These are phyloP conservation scores for Podila clonocystis DNA, from an alignment of 192 early-diverging fungal species.

Conservation along the genomic window DNA sequence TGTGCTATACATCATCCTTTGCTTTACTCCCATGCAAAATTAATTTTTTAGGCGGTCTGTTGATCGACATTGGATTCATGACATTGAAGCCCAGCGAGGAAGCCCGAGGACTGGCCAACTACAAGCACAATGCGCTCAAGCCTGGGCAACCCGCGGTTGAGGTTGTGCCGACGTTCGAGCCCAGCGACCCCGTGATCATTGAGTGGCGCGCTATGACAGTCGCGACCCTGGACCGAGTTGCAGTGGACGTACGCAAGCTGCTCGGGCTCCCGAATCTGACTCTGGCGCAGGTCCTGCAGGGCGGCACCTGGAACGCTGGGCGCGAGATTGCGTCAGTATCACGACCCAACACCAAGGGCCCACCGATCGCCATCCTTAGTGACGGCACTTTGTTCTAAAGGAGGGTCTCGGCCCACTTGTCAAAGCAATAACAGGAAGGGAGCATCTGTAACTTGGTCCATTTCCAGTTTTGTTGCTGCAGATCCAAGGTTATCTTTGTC, in stretches of 20 bases:
- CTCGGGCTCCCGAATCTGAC: constrained; percentile 70
- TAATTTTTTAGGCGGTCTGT: constrained; percentile 71
- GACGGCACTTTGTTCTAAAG: constrained; percentile 86
- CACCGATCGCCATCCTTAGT: constrained; percentile 90
- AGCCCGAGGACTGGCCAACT: constrained; percentile 67
- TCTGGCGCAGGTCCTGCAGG: constrained; percentile 90
- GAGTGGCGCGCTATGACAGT: constrained; percentile 97
- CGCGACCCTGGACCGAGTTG: constrained; percentile 79
- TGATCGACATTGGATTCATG: constrained; percentile 88
- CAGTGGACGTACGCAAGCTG: constrained; percentile 65
- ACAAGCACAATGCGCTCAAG: constrained; percentile 52
- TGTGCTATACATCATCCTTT: neutral
- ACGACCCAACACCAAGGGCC: constrained; percentile 83
- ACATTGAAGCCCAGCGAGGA: constrained; percentile 61
- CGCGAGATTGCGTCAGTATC: constrained; percentile 85
- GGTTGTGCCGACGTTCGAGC: constrained; percentile 75
- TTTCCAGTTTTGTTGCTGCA: neutral
- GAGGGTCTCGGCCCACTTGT: neutral
- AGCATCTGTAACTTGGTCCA: neutral
- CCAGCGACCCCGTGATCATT: constrained; percentile 83
- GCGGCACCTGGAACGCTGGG: constrained; percentile 95
- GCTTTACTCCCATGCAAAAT: constrained; percentile 21
- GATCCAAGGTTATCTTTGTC: too few relatives aligned
- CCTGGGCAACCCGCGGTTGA: constrained; percentile 37
- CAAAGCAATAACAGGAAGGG: neutral